These are phyloP conservation scores for Styphnolobium japonicum DNA, from an alignment of 306 rosid species.

Conservation along the genomic window DNA sequence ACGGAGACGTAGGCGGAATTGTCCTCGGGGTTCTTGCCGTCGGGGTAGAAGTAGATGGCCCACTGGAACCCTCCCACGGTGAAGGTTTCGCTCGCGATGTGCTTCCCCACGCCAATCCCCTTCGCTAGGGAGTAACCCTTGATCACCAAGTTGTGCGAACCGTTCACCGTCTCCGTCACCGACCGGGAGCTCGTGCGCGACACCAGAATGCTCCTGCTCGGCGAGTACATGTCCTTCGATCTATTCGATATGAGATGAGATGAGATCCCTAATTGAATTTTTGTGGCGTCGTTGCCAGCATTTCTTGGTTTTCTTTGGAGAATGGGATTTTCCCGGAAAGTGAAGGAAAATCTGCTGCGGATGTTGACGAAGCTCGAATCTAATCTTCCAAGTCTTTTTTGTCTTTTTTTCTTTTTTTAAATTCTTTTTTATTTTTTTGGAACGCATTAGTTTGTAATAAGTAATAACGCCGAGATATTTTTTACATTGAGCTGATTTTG, in stretches of 20 bases:
- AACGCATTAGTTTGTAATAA: no score
- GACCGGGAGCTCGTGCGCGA: conserved; percentile 79
- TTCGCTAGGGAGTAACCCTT: conserved; percentile 88
- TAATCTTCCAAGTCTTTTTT: no score
- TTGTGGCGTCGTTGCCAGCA: neutral
- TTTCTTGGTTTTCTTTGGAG: neutral
- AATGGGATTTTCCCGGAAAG: neutral
- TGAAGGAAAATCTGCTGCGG: neutral
- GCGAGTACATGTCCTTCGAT: conserved; percentile 16
- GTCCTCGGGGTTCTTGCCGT: conserved; percentile 92
- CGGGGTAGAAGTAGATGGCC: conserved; percentile 96
- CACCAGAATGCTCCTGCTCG: conserved; percentile 32
- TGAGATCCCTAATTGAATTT: neutral
- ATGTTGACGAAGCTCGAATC: neutral
- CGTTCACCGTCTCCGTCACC: conserved; percentile 91
- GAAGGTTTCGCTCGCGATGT: conserved; percentile 90
- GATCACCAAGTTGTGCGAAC: conserved; percentile 89
- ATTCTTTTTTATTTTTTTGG: no score
- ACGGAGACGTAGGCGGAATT: conserved; percentile 92
- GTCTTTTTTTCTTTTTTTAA: no score
- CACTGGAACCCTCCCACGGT: conserved; percentile 94
- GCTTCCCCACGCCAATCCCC: conserved; percentile 94
- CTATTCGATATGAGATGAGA: no score
- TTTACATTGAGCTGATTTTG: no score
- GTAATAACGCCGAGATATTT: no score